Conservation (phyloP, 2,329 filamentous ascomycete genomes). For the Raffaelea arxii region DNA sequence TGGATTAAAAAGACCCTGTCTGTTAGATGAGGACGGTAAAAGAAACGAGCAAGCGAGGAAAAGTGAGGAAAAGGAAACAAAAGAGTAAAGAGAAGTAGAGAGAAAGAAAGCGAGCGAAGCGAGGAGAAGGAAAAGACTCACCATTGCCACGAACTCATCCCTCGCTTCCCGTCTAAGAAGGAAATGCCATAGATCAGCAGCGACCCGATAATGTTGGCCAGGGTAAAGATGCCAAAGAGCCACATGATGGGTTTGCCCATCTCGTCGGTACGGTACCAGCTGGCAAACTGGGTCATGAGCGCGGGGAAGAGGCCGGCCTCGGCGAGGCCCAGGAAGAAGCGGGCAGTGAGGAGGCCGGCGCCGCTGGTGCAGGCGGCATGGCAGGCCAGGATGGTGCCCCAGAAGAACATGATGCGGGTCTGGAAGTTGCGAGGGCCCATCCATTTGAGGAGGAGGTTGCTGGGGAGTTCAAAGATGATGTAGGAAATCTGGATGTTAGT, state of each 20-base stretch:
- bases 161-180: slow-evolving; percentile 7
- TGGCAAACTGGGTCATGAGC: slow-evolving; percentile 6
- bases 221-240: slow-evolving; percentile 7
- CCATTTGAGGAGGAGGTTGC: slow-evolving; percentile 44
- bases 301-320: slow-evolving; percentile 9
- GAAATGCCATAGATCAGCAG: slow-evolving; percentile 6
- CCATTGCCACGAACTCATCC: slow-evolving; percentile 9
- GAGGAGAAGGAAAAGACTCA: background rate
- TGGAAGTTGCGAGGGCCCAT: slow-evolving; percentile 38
- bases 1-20: slow-evolving; percentile 8
- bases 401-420: slow-evolving; percentile 28
- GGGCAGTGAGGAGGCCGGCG: slow-evolving; percentile 29
- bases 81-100: background rate
- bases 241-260: slow-evolving; percentile 6
- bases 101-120: background rate
- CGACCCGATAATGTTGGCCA: slow-evolving; percentile 6
- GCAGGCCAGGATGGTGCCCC: slow-evolving; percentile 30
- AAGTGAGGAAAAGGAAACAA: no score
- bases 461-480: slow-evolving; percentile 35
- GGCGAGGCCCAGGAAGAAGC: slow-evolving; percentile 25
- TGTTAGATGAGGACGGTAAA: no score
- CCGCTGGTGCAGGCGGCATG: slow-evolving; percentile 36
- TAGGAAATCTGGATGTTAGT: slow-evolving; percentile 8
- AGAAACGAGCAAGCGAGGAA: no score
- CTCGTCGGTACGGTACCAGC: slow-evolving; percentile 11